These are phyloP conservation scores for Solanum virginianum DNA, from an alignment of 257 asterid genomes.

Conservation along the genomic window DNA sequence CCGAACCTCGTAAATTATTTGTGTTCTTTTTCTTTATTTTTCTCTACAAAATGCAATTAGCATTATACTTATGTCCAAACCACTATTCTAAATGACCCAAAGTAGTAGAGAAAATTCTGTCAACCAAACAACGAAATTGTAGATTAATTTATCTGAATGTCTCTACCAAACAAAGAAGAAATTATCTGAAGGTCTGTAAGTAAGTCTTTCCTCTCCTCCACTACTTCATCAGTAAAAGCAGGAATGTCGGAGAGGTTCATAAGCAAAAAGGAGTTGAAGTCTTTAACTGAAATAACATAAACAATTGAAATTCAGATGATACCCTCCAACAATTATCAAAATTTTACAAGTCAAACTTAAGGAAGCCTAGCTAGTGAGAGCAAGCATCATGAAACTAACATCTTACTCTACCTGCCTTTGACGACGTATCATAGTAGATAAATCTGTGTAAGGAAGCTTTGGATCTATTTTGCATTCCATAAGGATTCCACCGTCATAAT, in stretches of 20 bases:
- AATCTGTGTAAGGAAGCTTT: conserved; percentile 91
- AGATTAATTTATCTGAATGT: not conserved
- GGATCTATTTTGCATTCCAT: conserved; percentile 99
- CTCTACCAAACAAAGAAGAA: not conserved
- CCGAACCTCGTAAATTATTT: too few relatives aligned
- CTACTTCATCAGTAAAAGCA: not conserved
- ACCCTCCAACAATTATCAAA: not conserved
- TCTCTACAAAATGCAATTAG: too few relatives aligned
- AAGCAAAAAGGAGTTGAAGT: not conserved
- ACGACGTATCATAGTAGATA: conserved; percentile 94
- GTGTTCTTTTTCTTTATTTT: too few relatives aligned
- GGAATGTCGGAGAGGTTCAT: not conserved
- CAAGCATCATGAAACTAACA: not conserved
- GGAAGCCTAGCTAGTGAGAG: not conserved
- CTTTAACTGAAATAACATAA: not conserved
- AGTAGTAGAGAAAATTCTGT: not conserved
- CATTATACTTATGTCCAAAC: not conserved
- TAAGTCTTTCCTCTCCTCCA: not conserved
- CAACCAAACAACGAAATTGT: not conserved
- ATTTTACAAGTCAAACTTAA: not conserved
- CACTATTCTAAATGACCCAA: not conserved
- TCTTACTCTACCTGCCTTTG: conserved; percentile 66
- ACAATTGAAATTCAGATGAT: not conserved
- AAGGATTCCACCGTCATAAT: conserved; percentile 95
- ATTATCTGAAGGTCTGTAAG: not conserved